Evolutionary conservation across 2,329 filamentous ascomycete species (phyloP).

Genomic region (Colletotrichum acutatum): DNA sequence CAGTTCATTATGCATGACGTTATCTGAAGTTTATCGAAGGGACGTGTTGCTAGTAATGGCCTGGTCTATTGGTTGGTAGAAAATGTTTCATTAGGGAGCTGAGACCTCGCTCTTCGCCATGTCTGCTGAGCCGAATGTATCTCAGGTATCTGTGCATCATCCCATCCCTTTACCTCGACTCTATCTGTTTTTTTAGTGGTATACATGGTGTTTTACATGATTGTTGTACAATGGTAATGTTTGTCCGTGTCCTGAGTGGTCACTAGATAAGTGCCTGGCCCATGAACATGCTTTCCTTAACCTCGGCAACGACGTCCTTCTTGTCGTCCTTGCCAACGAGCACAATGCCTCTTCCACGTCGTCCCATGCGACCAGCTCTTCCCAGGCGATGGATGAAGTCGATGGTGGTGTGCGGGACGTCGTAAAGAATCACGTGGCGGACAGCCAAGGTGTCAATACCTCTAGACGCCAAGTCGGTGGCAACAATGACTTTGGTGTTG

Average conservation of each 20-base stretch:
- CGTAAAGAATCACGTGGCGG: constrained; percentile 90
- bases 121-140: constrained; percentile 5
- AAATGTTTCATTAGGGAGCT: not conserved
- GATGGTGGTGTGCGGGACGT: constrained; percentile 97
- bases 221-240: constrained; percentile 11
- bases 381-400: constrained; percentile 98
- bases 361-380: constrained; percentile 90
- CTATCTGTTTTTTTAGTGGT: not conserved
- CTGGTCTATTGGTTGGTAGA: not conserved
- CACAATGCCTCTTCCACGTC: constrained; percentile 88
- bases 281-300: constrained; percentile 89
- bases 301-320: constrained; percentile 90
- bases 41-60: not conserved
- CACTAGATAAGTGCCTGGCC: constrained; percentile 79
- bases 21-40: not conserved
- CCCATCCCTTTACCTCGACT: not conserved
- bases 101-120: not conserved
- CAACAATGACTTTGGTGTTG: constrained; percentile 91
- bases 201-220: constrained; percentile 20
- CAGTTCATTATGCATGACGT: not conserved
- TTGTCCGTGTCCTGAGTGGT: not conserved
- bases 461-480: constrained; percentile 90
- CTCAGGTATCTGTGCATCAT: constrained; percentile 12
- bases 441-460: constrained; percentile 96
- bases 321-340: constrained; percentile 90